Evolutionary conservation across 257 asterid species (phyloP).

Genomic region (Solanum ossicruentum): DNA sequence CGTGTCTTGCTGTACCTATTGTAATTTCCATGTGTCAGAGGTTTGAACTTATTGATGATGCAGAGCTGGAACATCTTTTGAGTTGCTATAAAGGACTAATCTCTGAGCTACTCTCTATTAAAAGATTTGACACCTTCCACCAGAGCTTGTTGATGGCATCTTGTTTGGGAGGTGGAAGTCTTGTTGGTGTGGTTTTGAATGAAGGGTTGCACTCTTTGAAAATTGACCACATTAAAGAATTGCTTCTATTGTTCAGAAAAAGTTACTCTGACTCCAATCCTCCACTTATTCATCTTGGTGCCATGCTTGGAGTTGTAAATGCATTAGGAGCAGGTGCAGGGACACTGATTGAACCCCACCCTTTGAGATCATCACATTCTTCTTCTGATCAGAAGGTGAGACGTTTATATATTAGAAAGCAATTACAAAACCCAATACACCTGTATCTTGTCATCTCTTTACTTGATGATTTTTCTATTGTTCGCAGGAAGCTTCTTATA

Average conservation of each 20-base stretch:
- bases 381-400: constrained; percentile 42
- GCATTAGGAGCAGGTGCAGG: constrained; percentile 85
- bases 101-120: constrained; percentile 40
- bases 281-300: constrained; percentile 69
- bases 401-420: not conserved
- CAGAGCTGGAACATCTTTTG: constrained; percentile 42
- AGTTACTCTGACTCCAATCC: constrained; percentile 51
- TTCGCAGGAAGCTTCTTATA: constrained; percentile 38
- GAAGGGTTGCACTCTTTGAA: constrained; percentile 46
- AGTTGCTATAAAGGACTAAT: constrained; percentile 38
- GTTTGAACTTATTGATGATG: constrained; percentile 63
- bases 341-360: constrained; percentile 20
- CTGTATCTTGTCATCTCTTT: not conserved
- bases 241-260: constrained; percentile 47
- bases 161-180: constrained; percentile 82
- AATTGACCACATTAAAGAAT: constrained; percentile 38
- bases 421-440: not conserved
- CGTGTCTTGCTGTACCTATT: constrained; percentile 73
- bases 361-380: constrained; percentile 9
- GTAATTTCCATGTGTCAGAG: constrained; percentile 60
- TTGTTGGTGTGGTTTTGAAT: constrained; percentile 45
- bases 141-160: constrained; percentile 74
- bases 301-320: constrained; percentile 78
- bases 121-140: constrained; percentile 38
- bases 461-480: not conserved